Evolutionary conservation across 305 asterid genomes (phyloP).

Genomic region (Fraxinus albicans): DNA sequence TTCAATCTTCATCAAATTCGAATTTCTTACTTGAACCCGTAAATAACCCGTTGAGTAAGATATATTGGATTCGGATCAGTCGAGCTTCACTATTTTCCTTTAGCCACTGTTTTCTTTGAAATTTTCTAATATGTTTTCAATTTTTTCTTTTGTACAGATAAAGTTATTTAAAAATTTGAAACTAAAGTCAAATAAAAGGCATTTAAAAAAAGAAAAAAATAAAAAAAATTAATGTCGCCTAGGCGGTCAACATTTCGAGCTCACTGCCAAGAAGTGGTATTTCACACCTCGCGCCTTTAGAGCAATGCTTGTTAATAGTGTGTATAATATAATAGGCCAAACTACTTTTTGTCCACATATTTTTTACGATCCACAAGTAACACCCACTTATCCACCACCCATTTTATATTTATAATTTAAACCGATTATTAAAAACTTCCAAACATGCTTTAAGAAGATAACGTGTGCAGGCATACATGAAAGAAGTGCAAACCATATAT

Average conservation of each 20-base stretch:
- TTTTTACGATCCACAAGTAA: not conserved
- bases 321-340: not conserved
- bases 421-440: not conserved
- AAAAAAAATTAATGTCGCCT: not conserved
- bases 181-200: not conserved
- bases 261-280: not conserved
- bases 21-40: not conserved
- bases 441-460: not conserved
- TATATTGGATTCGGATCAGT: not conserved
- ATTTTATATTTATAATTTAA: not conserved
- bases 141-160: not conserved
- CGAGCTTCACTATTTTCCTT: not conserved
- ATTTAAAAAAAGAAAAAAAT: no score
- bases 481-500: not conserved
- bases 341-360: not conserved
- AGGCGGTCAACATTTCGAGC: not conserved
- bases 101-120: not conserved
- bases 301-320: not conserved
- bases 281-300: not conserved
- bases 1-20: not conserved
- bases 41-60: not conserved
- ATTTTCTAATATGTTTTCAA: not conserved
- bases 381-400: not conserved
- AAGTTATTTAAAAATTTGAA: no score
- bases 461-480: not conserved